phyloP scores from a whole-genome alignment of 2,329 filamentous ascomycete genomes.

The Arthrobotrys entomopaga region DNA sequence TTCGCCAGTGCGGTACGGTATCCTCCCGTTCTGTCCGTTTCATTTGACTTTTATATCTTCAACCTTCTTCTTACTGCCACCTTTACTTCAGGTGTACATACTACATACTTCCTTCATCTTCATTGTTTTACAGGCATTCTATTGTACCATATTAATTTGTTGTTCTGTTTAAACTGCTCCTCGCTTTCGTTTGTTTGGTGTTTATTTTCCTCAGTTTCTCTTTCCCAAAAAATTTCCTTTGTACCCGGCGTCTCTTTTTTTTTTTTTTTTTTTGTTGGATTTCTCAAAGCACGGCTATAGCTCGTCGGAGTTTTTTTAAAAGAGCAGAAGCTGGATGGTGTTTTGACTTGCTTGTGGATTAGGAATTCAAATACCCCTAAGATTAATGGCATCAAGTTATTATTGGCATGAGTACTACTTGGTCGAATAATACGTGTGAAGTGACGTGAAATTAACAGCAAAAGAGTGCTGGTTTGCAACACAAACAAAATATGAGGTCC shows the following conservation, averaged over 20 bases:
- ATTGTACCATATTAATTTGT: slow-evolving; percentile 56
- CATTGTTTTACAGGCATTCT: slow-evolving; percentile 60
- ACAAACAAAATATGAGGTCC: background rate
- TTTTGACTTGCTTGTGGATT: slow-evolving; percentile 48
- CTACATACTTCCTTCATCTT: slow-evolving; percentile 51
- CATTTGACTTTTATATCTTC: background rate
- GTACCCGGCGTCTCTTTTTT: background rate
- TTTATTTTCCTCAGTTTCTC: slow-evolving; percentile 22
- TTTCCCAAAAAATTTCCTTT: slow-evolving; percentile 18
- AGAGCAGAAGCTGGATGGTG: background rate
- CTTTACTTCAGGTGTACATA: slow-evolving; percentile 54
- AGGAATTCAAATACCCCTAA: slow-evolving; percentile 9
- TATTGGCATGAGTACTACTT: background rate
- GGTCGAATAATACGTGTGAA: too few relatives aligned
- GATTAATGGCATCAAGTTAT: slow-evolving; percentile 58
- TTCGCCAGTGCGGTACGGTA: slow-evolving; percentile 18
- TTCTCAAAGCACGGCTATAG: background rate
- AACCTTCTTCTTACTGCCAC: slow-evolving; percentile 14
- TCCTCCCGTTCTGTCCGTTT: background rate
- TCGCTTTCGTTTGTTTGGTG: slow-evolving; percentile 4
- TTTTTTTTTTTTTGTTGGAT: background rate
- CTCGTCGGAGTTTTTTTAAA: slow-evolving; percentile 1
- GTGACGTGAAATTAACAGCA: background rate
- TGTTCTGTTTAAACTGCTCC: slow-evolving; percentile 28
- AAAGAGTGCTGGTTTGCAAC: background rate